Evolutionary conservation across 257 asterid species (phyloP).

Genomic region (Eucommia ulmoides): DNA sequence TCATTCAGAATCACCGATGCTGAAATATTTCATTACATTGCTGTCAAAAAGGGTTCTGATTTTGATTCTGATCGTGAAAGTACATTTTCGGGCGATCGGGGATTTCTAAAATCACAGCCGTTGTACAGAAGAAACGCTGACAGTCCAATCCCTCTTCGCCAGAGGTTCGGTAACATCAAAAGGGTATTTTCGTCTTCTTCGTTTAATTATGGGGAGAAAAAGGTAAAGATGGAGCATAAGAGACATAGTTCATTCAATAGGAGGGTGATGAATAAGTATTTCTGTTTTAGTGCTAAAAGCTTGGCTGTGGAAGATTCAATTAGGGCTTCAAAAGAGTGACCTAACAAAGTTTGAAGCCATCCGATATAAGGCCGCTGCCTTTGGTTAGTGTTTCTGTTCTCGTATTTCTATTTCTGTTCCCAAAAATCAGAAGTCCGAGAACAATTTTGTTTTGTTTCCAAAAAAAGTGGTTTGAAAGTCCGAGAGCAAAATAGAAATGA

Average conservation of each 20-base stretch:
- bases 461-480: no score
- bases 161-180: conserved; percentile 49
- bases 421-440: no score
- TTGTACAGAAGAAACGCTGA: conserved; percentile 14
- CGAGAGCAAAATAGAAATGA: no score
- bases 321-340: conserved; percentile 5
- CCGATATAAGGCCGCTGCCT: no score
- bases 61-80: conserved; percentile 27
- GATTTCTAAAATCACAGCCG: conserved; percentile 22
- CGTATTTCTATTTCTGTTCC: no score
- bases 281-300: conserved; percentile 66
- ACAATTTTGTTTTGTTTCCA: no score
- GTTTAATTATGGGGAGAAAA: conserved; percentile 19
- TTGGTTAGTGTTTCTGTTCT: no score
- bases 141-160: conserved; percentile 49
- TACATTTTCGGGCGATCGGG: conserved; percentile 25
- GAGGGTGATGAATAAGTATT: conserved; percentile 52
- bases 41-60: conserved; percentile 26
- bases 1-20: conserved; percentile 65
- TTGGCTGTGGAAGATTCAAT: conserved; percentile 29
- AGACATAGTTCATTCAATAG: conserved; percentile 37
- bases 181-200: conserved; percentile 31
- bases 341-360: no score
- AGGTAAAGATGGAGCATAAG: conserved; percentile 10
- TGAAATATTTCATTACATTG: conserved; percentile 49